Evolutionary conservation across 2,329 filamentous ascomycete genomes (phyloP).

Genomic region (Epichloe typhina): DNA sequence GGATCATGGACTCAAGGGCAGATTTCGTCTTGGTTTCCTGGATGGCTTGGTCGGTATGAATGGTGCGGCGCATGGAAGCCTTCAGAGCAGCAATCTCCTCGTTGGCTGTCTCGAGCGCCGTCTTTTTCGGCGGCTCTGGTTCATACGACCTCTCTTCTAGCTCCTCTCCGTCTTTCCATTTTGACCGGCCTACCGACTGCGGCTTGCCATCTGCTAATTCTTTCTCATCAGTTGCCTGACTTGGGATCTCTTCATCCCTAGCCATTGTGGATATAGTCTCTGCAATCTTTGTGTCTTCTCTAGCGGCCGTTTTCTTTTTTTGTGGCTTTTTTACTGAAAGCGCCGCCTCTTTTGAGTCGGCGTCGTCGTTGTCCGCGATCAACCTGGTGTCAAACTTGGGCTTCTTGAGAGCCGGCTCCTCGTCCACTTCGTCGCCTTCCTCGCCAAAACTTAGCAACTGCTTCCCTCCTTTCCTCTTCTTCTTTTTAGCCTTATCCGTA

Average conservation of each 20-base stretch:
- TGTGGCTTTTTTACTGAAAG: slow-evolving; percentile 12
- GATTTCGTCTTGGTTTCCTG: slow-evolving; percentile 47
- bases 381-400: slow-evolving; percentile 68
- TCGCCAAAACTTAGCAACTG: slow-evolving; percentile 68
- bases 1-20: slow-evolving; percentile 60
- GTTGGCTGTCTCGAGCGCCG: slow-evolving; percentile 55
- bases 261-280: slow-evolving; percentile 5
- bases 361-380: slow-evolving; percentile 40
- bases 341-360: slow-evolving; percentile 16
- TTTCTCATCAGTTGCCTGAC: not conserved
- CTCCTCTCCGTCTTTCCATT: slow-evolving; percentile 4
- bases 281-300: slow-evolving; percentile 15
- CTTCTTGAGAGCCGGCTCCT: slow-evolving; percentile 53
- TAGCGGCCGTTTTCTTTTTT: slow-evolving; percentile 17
- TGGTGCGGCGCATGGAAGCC: slow-evolving; percentile 63
- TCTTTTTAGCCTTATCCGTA: slow-evolving; percentile 41
- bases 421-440: slow-evolving; percentile 42
- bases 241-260: slow-evolving; percentile 7
- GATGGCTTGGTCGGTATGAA: slow-evolving; percentile 31
- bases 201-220: not conserved
- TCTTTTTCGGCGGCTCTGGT: slow-evolving; percentile 26
- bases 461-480: slow-evolving; percentile 64
- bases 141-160: slow-evolving; percentile 13
- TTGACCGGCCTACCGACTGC: not conserved
- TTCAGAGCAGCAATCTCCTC: slow-evolving; percentile 72